Conservation (phyloP, 305 asterid species). For the Withania somnifera region DNA sequence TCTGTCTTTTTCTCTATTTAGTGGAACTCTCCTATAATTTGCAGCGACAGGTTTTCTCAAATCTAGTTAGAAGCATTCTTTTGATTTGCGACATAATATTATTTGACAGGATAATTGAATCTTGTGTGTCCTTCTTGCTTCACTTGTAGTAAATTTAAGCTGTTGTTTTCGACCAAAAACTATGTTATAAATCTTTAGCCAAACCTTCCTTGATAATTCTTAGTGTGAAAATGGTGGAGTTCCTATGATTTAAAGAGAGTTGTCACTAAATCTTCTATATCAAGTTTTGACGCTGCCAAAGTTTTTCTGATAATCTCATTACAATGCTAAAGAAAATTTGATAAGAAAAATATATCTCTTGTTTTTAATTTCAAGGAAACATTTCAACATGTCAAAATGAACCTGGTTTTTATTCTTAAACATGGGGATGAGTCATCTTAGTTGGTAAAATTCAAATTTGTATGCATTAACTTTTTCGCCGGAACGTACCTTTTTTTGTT, state of each 20-base stretch:
- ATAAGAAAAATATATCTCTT: not conserved
- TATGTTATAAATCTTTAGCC: not conserved
- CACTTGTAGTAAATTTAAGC: not conserved
- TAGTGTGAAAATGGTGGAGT: not conserved
- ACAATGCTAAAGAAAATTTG: not conserved
- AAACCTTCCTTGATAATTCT: not conserved
- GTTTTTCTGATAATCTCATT: not conserved
- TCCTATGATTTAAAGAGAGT: not conserved
- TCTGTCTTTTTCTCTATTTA: no score
- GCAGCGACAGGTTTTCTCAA: not conserved
- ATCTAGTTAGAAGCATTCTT: not conserved
- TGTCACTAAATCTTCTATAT: not conserved
- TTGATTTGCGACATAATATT: not conserved
- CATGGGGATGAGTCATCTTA: not conserved
- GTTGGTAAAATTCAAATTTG: not conserved
- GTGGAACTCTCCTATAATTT: not conserved
- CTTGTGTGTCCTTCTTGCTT: not conserved
- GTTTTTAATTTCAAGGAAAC: not conserved
- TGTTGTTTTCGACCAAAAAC: not conserved
- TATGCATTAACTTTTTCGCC: not conserved
- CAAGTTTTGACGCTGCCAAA: not conserved
- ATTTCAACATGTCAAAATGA: not conserved
- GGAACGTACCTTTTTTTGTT: not conserved
- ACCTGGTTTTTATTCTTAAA: not conserved
- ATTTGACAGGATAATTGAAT: not conserved